Evolutionary conservation across 768 basidiomycete species (phyloP).

Genomic region (Solioccasus polychromus): DNA sequence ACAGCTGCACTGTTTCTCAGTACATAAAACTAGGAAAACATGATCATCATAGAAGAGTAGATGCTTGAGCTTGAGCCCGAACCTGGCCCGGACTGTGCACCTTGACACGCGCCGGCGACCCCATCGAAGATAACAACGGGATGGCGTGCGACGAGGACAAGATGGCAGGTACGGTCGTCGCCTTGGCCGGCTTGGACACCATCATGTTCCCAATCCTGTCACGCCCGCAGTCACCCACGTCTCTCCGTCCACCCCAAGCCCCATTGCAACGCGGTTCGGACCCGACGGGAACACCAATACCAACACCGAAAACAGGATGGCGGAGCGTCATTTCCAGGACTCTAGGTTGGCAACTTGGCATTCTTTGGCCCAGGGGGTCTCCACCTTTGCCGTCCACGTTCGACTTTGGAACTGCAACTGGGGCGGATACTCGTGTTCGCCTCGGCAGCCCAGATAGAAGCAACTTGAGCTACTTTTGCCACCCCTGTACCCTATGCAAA

Average conservation of each 20-base stretch:
- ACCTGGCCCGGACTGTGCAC: constrained; percentile 18
- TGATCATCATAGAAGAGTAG: too few species aligned
- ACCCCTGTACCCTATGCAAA: constrained; percentile 72
- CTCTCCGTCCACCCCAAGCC: not conserved
- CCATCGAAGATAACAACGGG: constrained; percentile 72
- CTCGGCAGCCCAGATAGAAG: constrained; percentile 71
- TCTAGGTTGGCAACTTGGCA: not conserved
- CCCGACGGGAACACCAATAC: not conserved
- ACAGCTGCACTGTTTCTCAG: too few species aligned
- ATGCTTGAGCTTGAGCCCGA: too few species aligned
- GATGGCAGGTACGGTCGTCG: constrained; percentile 64
- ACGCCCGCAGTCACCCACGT: not conserved
- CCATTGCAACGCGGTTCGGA: not conserved
- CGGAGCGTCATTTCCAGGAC: constrained; percentile 1
- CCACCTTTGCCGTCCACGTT: constrained; percentile 4
- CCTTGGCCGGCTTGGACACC: constrained; percentile 46
- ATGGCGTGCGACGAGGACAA: constrained; percentile 71
- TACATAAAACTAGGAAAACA: too few species aligned
- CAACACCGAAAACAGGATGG: not conserved
- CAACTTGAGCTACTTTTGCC: constrained; percentile 69
- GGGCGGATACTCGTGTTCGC: constrained; percentile 14
- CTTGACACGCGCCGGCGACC: constrained; percentile 61
- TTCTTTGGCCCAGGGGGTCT: constrained; percentile 8
- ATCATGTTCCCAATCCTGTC: constrained; percentile 11
- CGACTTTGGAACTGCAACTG: not conserved